Evolutionary conservation across 108 stramenopile genomes (phyloP), one percentile per base, ranked within the genome.

Genomic region (Schizochytrium sp.): DNA sequence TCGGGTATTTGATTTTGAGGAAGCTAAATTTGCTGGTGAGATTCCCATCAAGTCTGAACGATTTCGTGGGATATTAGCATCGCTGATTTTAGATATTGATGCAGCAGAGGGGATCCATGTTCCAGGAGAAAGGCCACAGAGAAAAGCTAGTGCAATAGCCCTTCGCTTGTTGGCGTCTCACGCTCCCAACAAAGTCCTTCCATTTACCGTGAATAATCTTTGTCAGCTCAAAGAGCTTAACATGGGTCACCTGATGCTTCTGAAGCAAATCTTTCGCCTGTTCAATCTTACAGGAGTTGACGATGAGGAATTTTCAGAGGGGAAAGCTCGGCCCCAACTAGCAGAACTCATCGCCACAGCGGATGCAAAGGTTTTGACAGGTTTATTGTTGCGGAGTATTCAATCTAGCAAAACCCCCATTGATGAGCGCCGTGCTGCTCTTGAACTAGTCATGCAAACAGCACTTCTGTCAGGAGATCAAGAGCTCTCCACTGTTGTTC

Each of bases 401-500:
- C 76, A 55, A n/a, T 83, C 76, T 15, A 83, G 53, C 47, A 83
- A 38, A 2, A 55, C 4, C 1, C 76, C 76, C 50, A 42, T 83
- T 3, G 53, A 83, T 10, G 53, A 49, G 76, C 47, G 53, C 38
- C 76, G 76, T n/a, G 76, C 76, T 19, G 76, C 76, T n/a, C 76
- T 83, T 5, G 76, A 83, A 38, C 76, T 83, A 13, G 53, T 83
- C 12, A 53, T 38, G 76, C 50, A 83, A 28, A 83, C 53, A 0
- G 76, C 76, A 5, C 2, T 55, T 2, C 76, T 83, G 76, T 17
- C 76, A 83, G 55, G 76, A 47, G 76, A 49, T n/a, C 50, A 83
- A 28, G 76, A 83, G 76, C 76, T 83, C 28, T 83, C 76, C 8
- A 56, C 40, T 1, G 47, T 50, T 5, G 53, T 83, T 28, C 76